phyloP scores from a whole-genome alignment of 345 rosid genomes.

The Draba incana region DNA sequence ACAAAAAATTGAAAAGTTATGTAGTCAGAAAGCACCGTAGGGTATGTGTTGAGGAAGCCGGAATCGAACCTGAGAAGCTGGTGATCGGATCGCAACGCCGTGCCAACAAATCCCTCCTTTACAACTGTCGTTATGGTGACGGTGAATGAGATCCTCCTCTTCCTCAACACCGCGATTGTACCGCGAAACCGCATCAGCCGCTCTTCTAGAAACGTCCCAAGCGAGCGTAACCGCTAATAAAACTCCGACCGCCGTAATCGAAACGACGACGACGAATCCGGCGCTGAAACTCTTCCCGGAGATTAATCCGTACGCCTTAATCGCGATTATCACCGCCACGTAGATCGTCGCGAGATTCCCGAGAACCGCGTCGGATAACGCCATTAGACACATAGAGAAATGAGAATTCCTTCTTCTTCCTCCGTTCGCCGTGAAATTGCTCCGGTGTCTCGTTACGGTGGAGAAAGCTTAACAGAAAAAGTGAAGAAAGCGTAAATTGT shows the following conservation, averaged over 20 bases:
- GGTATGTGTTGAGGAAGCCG: constrained; percentile 70
- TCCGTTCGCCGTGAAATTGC: constrained; percentile 12
- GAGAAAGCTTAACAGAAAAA: not conserved
- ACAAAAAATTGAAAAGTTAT: not conserved
- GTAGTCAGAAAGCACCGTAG: constrained; percentile 38
- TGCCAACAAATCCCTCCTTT: constrained; percentile 99
- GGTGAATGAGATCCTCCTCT: constrained; percentile 38
- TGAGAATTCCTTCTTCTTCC: not conserved
- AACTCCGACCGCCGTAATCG: constrained; percentile 67
- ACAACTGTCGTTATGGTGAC: constrained; percentile 59
- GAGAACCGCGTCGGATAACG: constrained; percentile 79
- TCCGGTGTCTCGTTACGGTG: constrained; percentile 12
- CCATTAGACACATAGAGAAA: constrained; percentile 54
- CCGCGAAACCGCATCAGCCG: constrained; percentile 63
- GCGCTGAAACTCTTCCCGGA: constrained; percentile 69
- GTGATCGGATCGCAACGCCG: constrained; percentile 91
- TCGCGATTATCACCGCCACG: constrained; percentile 74
- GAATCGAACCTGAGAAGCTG: constrained; percentile 94
- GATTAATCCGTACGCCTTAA: constrained; percentile 64
- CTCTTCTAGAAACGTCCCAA: constrained; percentile 89
- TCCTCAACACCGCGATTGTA: constrained; percentile 34
- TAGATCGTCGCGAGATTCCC: constrained; percentile 85
- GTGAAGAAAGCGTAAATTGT: constrained; percentile 9
- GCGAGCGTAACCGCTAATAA: constrained; percentile 72
- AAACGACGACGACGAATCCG: constrained; percentile 64